Conservation (phyloP, 2,329 filamentous ascomycete species). For the Neofusicoccum parvum region DNA sequence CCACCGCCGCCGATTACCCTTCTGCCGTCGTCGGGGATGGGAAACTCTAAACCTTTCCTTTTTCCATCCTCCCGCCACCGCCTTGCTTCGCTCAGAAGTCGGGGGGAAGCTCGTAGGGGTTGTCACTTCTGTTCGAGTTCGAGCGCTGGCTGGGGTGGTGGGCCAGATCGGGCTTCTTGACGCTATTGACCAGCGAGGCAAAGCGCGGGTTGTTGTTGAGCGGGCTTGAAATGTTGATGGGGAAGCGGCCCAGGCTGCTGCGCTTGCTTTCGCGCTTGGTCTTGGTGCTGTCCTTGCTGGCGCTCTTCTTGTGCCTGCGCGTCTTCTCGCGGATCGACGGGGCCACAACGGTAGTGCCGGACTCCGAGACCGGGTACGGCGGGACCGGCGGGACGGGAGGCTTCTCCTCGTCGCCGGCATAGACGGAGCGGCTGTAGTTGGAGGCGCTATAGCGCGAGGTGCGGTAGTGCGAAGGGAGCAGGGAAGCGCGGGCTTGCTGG, state of each 20-base stretch:
- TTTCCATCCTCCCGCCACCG: background rate
- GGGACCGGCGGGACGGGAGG: background rate
- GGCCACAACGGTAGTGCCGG: conserved; percentile 34
- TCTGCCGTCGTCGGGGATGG: background rate
- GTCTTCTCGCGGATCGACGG: conserved; percentile 26
- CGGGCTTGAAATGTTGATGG: conserved; percentile 57
- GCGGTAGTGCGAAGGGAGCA: conserved; percentile 51
- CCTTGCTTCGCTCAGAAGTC: conserved; percentile 7
- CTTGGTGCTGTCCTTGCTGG: conserved; percentile 37
- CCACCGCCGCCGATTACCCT: background rate
- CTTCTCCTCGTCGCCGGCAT: conserved; percentile 5
- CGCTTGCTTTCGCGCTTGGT: conserved; percentile 37
- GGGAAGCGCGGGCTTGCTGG: conserved; percentile 44
- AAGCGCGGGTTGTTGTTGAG: conserved; percentile 54
- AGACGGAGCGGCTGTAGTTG: conserved; percentile 33
- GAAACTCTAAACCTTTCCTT: background rate
- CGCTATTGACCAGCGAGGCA: conserved; percentile 48
- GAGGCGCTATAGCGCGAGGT: conserved; percentile 33
- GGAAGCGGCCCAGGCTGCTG: conserved; percentile 44
- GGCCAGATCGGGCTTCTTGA: conserved; percentile 54
- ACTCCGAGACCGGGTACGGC: background rate
- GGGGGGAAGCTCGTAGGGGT: conserved; percentile 19
- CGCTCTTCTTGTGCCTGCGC: conserved; percentile 35
- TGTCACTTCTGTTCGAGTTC: background rate
- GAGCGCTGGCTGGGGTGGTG: conserved; percentile 50